A percentile compares a stretch with the other conserved stretches of the same genome.
These are phyloP conservation scores for Marsdenia floribunda DNA, from an alignment of 257 asterid genomes.

Conservation along the genomic window DNA sequence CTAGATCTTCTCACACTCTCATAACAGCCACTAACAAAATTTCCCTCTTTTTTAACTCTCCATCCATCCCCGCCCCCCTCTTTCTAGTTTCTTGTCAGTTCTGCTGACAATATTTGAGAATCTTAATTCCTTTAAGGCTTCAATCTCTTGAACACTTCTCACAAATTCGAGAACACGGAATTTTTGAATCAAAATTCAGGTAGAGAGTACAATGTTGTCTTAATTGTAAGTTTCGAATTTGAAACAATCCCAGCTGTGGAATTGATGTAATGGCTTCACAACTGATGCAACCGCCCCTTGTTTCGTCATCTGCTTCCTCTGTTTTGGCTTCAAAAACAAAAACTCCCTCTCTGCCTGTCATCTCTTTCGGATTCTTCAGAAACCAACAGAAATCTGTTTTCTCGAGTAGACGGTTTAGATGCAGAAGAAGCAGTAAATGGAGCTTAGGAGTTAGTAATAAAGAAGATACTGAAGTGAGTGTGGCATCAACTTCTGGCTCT, in stretches of 20 bases:
- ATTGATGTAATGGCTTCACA: slow-evolving; percentile 12
- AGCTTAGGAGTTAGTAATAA: slow-evolving; percentile 35
- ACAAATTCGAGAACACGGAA: not conserved
- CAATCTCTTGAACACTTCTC: not conserved
- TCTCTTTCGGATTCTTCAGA: not conserved
- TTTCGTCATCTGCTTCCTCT: slow-evolving; percentile 13
- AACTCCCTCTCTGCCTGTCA: not conserved
- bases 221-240: not conserved
- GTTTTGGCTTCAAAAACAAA: slow-evolving; percentile 4
- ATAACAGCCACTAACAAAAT: slow-evolving; percentile 4
- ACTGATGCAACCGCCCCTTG: slow-evolving; percentile 14
- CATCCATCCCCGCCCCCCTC: not conserved
- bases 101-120: not conserved
- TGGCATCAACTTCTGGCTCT: slow-evolving; percentile 26
- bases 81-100: not conserved
- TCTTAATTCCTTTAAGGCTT: no score
- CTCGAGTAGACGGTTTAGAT: not conserved
- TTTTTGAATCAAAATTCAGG: not conserved
- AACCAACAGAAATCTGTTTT: slow-evolving; percentile 9
- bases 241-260: not conserved
- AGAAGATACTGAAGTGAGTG: slow-evolving; percentile 34
- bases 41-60: not conserved
- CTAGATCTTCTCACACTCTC: not conserved
- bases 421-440: slow-evolving; percentile 22
- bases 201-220: not conserved